A percentile compares a stretch with the other conserved stretches of the same genome.
Evolutionary conservation across 192 early-diverging fungal genomes (phyloP).

Genomic region (Coemansia sp.): DNA sequence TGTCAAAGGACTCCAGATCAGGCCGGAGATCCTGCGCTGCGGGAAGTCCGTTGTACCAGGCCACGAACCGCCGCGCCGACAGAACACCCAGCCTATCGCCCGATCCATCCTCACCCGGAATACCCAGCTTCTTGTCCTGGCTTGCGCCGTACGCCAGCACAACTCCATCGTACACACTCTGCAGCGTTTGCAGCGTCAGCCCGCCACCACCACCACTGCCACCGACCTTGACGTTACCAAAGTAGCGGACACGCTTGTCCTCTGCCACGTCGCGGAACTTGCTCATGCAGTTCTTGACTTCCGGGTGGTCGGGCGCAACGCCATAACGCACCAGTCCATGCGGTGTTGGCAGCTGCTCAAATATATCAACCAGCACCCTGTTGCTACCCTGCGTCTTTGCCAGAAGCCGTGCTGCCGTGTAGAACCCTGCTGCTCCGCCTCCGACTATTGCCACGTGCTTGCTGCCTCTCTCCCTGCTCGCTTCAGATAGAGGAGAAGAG

Average conservation of each 20-base stretch:
- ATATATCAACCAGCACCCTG: constrained; percentile 70
- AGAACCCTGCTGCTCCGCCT: constrained; percentile 87
- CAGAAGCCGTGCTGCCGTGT: constrained; percentile 81
- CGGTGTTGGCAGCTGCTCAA: constrained; percentile 81
- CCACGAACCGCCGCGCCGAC: constrained; percentile 83
- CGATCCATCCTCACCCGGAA: constrained; percentile 63
- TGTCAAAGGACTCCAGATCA: constrained; percentile 70
- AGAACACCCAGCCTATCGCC: constrained; percentile 56
- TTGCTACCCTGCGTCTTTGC: constrained; percentile 41
- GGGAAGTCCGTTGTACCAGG: constrained; percentile 93
- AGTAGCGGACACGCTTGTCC: constrained; percentile 69
- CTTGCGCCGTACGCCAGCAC: constrained; percentile 86
- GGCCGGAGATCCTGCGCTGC: constrained; percentile 60
- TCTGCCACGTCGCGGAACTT: constrained; percentile 81
- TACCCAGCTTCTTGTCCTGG: constrained; percentile 67
- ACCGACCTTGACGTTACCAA: constrained; percentile 80
- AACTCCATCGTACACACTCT: constrained; percentile 69
- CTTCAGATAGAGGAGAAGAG: too few relatives aligned
- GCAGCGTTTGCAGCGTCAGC: constrained; percentile 57
- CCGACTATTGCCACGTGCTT: constrained; percentile 67
- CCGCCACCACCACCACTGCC: constrained; percentile 22
- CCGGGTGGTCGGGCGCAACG: constrained; percentile 95
- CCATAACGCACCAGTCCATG: constrained; percentile 91
- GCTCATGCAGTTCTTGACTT: constrained; percentile 82
- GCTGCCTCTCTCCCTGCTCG: neutral